phyloP scores from a whole-genome alignment of 805 yeast genomes.

The Ogataea chonburiensis region DNA sequence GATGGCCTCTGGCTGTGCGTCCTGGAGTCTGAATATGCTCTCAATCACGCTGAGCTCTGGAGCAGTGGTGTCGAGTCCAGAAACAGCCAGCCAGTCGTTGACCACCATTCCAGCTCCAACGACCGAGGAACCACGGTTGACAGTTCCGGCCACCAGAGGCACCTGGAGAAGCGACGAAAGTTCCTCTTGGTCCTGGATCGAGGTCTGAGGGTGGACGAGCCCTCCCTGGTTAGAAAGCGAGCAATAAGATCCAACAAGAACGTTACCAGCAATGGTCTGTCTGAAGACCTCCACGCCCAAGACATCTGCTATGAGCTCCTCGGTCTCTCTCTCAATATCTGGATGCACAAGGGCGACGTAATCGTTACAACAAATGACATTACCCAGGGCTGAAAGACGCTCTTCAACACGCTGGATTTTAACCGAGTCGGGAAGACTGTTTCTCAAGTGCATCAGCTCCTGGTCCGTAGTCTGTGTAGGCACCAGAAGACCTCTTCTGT shows the following conservation, averaged over 20 bases:
- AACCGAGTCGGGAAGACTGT: constrained; percentile 91
- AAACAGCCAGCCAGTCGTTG: constrained; percentile 95
- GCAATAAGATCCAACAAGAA: constrained; percentile 95
- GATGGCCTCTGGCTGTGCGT: constrained; percentile 84
- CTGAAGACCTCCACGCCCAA: constrained; percentile 98
- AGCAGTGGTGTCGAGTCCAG: constrained; percentile 97
- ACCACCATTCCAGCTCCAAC: constrained; percentile 99
- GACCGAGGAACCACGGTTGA: constrained; percentile 95
- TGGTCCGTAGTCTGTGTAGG: constrained; percentile 99
- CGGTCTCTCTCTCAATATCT: constrained; percentile 98
- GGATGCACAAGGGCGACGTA: constrained; percentile 99
- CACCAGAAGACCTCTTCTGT: constrained; percentile 94
- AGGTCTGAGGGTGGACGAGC: constrained; percentile 95
- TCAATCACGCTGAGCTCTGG: constrained; percentile 97
- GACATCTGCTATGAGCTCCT: constrained; percentile 96
- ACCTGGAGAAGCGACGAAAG: constrained; percentile 92
- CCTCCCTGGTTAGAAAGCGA: constrained; percentile 96
- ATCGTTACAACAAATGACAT: constrained; percentile 97
- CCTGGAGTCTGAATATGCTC: constrained; percentile 91
- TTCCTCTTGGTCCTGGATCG: constrained; percentile 97
- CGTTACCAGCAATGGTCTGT: constrained; percentile 98
- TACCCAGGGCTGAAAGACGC: constrained; percentile 93
- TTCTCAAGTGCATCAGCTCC: constrained; percentile 95
- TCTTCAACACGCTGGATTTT: constrained; percentile 98
- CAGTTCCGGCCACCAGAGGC: constrained; percentile 97